Base-by-base conservation (phyloP, 345 rosid genomes). In the Excoecaria agallocha region DNA sequence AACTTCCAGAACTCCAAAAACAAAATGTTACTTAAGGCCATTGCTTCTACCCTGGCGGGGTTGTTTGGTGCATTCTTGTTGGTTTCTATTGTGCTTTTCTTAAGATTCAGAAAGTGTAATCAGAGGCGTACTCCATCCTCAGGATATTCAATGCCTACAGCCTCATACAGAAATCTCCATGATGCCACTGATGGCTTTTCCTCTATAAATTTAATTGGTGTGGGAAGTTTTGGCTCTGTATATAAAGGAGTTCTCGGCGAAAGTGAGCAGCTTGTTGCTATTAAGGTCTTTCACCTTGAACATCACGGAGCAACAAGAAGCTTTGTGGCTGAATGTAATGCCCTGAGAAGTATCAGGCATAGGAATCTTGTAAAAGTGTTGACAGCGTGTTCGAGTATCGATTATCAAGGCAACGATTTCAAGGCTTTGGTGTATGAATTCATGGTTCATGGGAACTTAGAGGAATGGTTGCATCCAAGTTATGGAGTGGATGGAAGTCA, bases 211-310 rank as follows among this genome's bases (percentile, higher is more conserved):
- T 22, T 57, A n/a, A n/a, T 57, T 12, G 10, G 16, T 8, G 49
- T 30, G 1, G 73, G 78, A 0, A 68, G 62, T n/a, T 76, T 69
- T 58, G 79, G 74, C 1, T 20, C 51, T n/a, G 12, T 57, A 12
- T 57, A 57, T 22, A 11, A 57, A 57, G 61, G 61, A 57, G 2
- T n/a, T 57, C 61, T 57, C 7, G 30, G 61, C 7, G 61, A 57
- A 57, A 7, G 30, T n/a, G 61, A 30, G 20, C 30, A 1, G 24
- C 12, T 57, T 12, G 11, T 57, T 57, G 61, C 35, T n/a, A 30
- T 57, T 57, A 57, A 57, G 12, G 61, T 57, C 11, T 10, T 57
- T n/a, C 20, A n/a, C 35, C 8, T 57, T 1, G 30, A 57, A 30
- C 25, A 22, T n/a, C 35, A 5, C 0, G 20, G 8, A 57, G 61